Evolutionary conservation across 2,329 filamentous ascomycete genomes (phyloP).

Genomic region (Colletotrichum caudatum): DNA sequence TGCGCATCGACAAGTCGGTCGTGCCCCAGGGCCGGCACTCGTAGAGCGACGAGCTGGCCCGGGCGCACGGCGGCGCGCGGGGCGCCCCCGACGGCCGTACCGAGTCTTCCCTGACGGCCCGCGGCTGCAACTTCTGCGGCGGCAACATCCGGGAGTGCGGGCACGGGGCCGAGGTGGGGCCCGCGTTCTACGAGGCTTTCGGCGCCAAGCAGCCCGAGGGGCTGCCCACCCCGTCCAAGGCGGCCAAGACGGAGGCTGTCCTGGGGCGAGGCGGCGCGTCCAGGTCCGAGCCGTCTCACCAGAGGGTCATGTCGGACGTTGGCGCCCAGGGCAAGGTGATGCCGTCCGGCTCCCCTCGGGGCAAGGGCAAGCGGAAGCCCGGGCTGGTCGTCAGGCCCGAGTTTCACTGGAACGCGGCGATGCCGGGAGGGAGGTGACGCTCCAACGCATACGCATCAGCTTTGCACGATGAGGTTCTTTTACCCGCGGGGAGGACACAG

Average conservation of each 20-base stretch:
- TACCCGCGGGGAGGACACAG: background rate
- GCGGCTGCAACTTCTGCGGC: slow-evolving; percentile 23
- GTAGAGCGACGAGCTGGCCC: slow-evolving; percentile 16
- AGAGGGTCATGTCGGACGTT: background rate
- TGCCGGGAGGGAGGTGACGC: background rate
- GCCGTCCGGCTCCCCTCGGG: background rate
- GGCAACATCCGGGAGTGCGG: background rate
- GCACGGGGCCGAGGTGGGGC: background rate
- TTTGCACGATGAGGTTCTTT: background rate
- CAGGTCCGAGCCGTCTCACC: background rate
- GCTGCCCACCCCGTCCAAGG: background rate
- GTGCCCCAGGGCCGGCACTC: slow-evolving; percentile 58
- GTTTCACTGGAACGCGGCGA: slow-evolving; percentile 1
- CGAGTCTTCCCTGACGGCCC: background rate
- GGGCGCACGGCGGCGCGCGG: background rate
- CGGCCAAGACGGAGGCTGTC: slow-evolving; percentile 1
- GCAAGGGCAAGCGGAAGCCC: background rate
- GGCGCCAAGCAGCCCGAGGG: slow-evolving; percentile 1
- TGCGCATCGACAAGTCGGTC: slow-evolving; percentile 73
- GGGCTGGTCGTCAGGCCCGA: background rate
- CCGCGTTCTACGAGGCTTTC: background rate
- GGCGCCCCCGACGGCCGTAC: slow-evolving; percentile 8
- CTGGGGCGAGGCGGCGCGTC: background rate
- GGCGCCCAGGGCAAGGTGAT: background rate
- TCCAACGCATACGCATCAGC: background rate